Evolutionary conservation across 2,329 filamentous ascomycete genomes (phyloP).

Genomic region (Curvularia hawaiiensis): DNA sequence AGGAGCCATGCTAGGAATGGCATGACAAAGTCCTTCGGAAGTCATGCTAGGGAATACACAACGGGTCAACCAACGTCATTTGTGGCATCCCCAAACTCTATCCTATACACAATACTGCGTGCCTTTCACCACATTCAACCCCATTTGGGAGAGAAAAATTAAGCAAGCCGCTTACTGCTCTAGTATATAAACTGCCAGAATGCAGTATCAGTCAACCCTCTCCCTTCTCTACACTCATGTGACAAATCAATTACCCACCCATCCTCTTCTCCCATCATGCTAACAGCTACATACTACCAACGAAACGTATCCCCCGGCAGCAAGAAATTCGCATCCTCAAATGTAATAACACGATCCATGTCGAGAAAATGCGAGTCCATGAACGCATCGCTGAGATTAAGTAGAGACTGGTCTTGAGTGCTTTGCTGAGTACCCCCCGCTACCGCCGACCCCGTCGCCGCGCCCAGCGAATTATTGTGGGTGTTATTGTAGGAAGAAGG

Average conservation of each 20-base stretch:
- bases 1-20: too few species aligned
- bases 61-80: too few species aligned
- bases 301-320: conserved; percentile 37
- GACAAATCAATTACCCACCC: too few species aligned
- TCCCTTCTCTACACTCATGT: background rate
- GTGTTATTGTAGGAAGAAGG: background rate
- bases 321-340: conserved; percentile 44
- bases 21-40: too few species aligned
- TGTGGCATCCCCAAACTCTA: too few species aligned
- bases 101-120: too few species aligned
- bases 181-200: too few species aligned
- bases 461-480: background rate
- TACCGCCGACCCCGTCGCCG: background rate
- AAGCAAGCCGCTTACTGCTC: too few species aligned
- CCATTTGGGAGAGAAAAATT: too few species aligned
- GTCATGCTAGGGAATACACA: too few species aligned
- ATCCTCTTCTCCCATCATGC: background rate
- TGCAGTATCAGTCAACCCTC: too few species aligned
- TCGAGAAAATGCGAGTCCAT: conserved; percentile 42
- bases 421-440: conserved; percentile 18
- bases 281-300: conserved; percentile 23
- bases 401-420: conserved; percentile 37
- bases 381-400: conserved; percentile 39
- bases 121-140: too few species aligned
- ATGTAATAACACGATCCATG: conserved; percentile 45